Base-by-base conservation (phyloP, 2,329 filamentous ascomycete genomes). In the Microsporum audouinii region DNA sequence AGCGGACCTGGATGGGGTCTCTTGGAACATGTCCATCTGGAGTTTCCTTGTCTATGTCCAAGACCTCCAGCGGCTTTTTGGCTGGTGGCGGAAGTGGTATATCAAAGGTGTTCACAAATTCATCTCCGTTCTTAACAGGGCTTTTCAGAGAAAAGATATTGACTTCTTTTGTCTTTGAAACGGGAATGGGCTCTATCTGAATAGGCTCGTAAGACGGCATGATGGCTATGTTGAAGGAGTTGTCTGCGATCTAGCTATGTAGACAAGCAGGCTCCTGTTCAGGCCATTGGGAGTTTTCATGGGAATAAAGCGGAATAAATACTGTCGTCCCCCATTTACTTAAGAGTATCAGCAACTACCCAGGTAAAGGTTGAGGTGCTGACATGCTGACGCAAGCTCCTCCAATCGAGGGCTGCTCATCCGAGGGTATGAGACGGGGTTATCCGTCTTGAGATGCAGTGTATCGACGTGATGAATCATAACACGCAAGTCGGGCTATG, bases 11-110 rank as follows among this genome's bases (percentile, higher is more conserved):
- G 45, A 91, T 82, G 0, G 87, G 79, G 74, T 96, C 91, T 71
- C 91, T 81, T 27, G 85, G 80, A 23, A 96, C 88, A 77, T 92
- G 89, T 66, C 75, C 78, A 70, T 96, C 91, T 6, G 91, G 91
- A 0, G 91, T 96, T 64, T 88, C 87, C 65, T 88, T 79, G 71
- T 96, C 91, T 68, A 89, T 75, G n/a, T 84, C 78, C 4, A 95
- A 78, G 10, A 94, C 82, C 47, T 80, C 75, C 56, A 81, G 84
- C 3, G 83, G 78, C 56, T 72, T 71, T 45, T 72, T 80, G 3
- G 84, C 80, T 27, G 78, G 79, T 7, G 89, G 89, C 10, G 90
- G 89, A 2, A 95, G 77, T 27, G 88, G 82, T 36, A 55, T 55
- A 8, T 38, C 31, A 55, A 55, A 55, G 7, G n/a, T 17, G 17